These are phyloP conservation scores for Eucommia ulmoides DNA, from an alignment of 257 asterid species.

Conservation along the genomic window DNA sequence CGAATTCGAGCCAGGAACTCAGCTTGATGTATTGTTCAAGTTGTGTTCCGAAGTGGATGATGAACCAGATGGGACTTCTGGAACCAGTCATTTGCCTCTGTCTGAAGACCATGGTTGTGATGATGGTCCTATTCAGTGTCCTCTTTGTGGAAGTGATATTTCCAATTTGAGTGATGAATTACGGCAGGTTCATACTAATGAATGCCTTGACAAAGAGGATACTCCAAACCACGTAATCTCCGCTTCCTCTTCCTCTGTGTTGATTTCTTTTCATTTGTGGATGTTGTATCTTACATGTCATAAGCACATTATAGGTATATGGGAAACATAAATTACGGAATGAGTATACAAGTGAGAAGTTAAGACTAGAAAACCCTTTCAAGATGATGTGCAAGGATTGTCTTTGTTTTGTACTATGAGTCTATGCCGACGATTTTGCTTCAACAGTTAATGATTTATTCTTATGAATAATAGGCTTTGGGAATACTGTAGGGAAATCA, in stretches of 20 bases:
- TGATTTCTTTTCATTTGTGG: not conserved
- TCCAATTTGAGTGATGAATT: constrained; percentile 43
- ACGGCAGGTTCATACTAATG: constrained; percentile 67
- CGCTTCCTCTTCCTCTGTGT: not conserved
- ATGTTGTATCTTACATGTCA: constrained; percentile 1
- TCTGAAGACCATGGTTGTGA: constrained; percentile 14
- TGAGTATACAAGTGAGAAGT: no score
- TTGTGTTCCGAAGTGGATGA: constrained; percentile 35
- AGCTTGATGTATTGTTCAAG: constrained; percentile 62
- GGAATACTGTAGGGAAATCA: no score
- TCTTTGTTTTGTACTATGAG: no score
- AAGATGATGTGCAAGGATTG: no score
- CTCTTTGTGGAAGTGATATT: constrained; percentile 71
- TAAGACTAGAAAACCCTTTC: no score
- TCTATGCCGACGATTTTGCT: no score
- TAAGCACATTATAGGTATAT: no score
- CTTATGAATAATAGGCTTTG: not conserved
- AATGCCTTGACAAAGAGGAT: constrained; percentile 64
- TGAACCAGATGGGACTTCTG: constrained; percentile 11
- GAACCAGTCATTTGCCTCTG: constrained; percentile 3
- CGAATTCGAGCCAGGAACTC: constrained; percentile 30
- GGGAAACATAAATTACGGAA: no score
- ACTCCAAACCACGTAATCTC: constrained; percentile 32
- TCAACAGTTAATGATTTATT: not conserved
- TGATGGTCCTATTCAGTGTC: constrained; percentile 39